Evolutionary conservation across 2,329 filamentous ascomycete species (phyloP).

Genomic region (Sclerotinia glacialis): DNA sequence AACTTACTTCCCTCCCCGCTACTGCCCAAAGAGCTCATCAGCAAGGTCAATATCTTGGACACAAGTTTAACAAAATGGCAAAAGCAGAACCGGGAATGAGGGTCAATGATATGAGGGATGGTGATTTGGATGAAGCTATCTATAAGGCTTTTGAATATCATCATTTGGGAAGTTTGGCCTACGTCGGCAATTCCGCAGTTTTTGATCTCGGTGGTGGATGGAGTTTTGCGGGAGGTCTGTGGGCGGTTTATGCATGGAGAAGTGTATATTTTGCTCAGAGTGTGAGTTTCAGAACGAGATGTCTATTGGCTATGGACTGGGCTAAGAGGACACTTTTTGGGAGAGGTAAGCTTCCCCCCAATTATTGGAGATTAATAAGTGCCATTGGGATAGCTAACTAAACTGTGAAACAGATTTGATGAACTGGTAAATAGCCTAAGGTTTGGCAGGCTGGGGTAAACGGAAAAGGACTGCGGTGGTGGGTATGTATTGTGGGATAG

Average conservation of each 20-base stretch:
- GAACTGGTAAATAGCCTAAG: not conserved
- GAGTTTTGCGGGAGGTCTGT: constrained; percentile 75
- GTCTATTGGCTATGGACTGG: constrained; percentile 97
- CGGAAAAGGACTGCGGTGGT: not conserved
- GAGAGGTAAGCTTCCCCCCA: constrained; percentile 59
- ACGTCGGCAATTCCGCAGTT: constrained; percentile 92
- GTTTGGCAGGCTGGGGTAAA: not conserved
- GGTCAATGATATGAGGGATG: constrained; percentile 79
- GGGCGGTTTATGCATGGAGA: constrained; percentile 95
- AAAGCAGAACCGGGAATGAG: constrained; percentile 70
- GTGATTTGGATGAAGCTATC: constrained; percentile 85
- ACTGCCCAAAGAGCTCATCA: constrained; percentile 96
- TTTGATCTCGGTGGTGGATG: constrained; percentile 82
- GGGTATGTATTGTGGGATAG: not conserved
- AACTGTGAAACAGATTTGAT: not conserved
- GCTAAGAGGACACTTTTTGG: constrained; percentile 94
- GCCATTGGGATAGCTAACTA: not conserved
- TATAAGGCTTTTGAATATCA: constrained; percentile 95
- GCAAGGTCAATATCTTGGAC: constrained; percentile 87
- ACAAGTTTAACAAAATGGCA: constrained; percentile 91
- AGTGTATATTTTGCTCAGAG: constrained; percentile 97
- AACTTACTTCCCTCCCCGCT: constrained; percentile 89
- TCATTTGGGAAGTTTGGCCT: constrained; percentile 88
- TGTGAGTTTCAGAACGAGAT: constrained; percentile 84
- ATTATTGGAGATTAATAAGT: not conserved